Evolutionary conservation across 1,284 basidiomycete genomes (phyloP), one percentile per base, ranked within the genome.

Genomic region (Apiotrichum sp.): DNA sequence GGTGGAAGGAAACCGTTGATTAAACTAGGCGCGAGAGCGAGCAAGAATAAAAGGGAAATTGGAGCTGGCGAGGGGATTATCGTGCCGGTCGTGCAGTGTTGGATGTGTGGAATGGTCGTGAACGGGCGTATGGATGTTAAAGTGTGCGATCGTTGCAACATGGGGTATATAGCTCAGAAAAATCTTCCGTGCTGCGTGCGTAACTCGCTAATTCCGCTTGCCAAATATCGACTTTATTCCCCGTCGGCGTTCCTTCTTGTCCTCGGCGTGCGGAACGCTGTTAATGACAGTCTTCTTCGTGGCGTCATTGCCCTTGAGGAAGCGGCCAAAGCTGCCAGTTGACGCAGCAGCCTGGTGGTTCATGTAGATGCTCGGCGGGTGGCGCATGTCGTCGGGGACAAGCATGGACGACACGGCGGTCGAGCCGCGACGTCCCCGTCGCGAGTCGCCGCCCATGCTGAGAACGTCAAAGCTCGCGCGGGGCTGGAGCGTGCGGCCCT

Each of bases 291-390:
- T 14, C 36, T 44, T 16, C 50, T 36, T 31, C 49, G 44, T n/a
- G 46, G 14, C 45, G 32, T 45, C 46, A 35, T 38, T 36, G 42
- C 50, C 50, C 51, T 50, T 56, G 40, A 58, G 46, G 55, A 55
- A 61, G 29, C 59, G 43, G 8, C 62, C 63, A 48, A 67, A 66
- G 46, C 59, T 63, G 9, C 61, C 63, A 2, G 58, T 63, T 2
- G 62, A 64, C 13, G 53, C 65, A 3, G 54, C 59, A 3, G 53
- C 63, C 0, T 53, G 35, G 22, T 62, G 61, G 42, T 70, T 58
- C 35, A 60, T 62, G 53, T 70, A 70, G 65, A 70, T 68, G 52
- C 58, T 62, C 50, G 66, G 62, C 34, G 47, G 47, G 22, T 36
- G 34, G 34, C 16, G 36, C 46, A 52, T 49, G 29, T 40, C 13